A percentile compares a stretch with the other conserved stretches of the same genome.
Evolutionary conservation across 2,329 filamentous ascomycete genomes (phyloP).

Genomic region (Cryphonectria parasitica): DNA sequence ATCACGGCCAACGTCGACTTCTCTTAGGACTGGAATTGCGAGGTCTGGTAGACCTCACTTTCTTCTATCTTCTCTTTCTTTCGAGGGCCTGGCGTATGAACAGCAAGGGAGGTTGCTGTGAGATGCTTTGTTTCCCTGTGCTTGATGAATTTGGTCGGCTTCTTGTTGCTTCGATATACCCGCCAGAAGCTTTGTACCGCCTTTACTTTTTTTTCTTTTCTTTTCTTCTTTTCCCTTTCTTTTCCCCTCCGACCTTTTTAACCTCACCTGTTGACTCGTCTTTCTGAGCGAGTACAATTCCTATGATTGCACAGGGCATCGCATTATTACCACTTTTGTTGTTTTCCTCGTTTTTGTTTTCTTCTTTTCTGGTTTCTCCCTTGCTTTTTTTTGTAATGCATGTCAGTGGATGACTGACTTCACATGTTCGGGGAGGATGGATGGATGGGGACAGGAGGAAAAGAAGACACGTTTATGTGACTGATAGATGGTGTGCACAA

Average conservation of each 20-base stretch:
- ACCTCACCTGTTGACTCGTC: background rate
- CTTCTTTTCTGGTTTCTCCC: background rate
- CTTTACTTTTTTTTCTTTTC: constrained; percentile 9
- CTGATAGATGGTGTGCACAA: constrained; percentile 22
- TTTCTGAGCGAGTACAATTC: background rate
- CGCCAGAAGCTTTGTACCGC: background rate
- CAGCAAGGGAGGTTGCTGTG: background rate
- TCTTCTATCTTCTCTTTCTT: background rate
- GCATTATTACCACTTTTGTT: background rate
- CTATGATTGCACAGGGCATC: constrained; percentile 5
- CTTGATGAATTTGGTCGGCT: background rate
- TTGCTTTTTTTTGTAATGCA: constrained; percentile 21
- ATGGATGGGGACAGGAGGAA: constrained; percentile 4
- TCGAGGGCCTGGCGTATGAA: background rate
- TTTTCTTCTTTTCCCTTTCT: constrained; percentile 3
- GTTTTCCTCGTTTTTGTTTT: constrained; percentile 9
- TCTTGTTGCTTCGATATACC: constrained; percentile 14
- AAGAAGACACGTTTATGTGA: constrained; percentile 15
- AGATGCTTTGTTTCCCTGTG: background rate
- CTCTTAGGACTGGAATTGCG: constrained; percentile 32
- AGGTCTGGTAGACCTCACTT: constrained; percentile 18
- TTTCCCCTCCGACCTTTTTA: background rate
- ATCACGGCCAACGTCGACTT: constrained; percentile 36
- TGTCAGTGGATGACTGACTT: constrained; percentile 24
- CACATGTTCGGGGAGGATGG: constrained; percentile 20